These are phyloP conservation scores for Rhodotorula paludigena DNA, from an alignment of 768 basidiomycete genomes.

Conservation along the genomic window DNA sequence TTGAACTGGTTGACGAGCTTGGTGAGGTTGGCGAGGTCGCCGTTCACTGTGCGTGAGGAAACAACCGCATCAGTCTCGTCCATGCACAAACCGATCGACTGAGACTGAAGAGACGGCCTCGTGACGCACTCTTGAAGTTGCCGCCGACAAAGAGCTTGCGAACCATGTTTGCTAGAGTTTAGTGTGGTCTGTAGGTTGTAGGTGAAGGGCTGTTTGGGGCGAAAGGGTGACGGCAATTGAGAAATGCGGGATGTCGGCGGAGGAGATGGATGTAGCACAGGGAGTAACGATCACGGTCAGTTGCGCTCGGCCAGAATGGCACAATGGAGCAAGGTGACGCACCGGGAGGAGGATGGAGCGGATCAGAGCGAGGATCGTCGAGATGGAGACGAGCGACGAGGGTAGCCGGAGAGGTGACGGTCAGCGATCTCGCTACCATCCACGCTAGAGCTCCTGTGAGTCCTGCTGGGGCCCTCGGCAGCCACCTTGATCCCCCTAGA, in stretches of 20 bases:
- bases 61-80: neutral
- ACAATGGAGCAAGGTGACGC: too few species aligned
- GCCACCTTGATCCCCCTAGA: too few species aligned
- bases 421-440: too few species aligned
- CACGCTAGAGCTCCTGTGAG: too few species aligned
- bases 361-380: neutral
- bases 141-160: slow-evolving; percentile 39
- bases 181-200: neutral
- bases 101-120: neutral
- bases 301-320: too few species aligned
- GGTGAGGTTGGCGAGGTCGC: slow-evolving; percentile 60
- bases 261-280: too few species aligned
- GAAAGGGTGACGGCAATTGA: too few species aligned
- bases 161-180: slow-evolving; percentile 2
- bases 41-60: slow-evolving; percentile 57
- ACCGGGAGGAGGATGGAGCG: neutral
- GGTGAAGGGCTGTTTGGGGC: too few species aligned
- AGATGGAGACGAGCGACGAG: neutral
- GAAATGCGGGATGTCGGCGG: too few species aligned
- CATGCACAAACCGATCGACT: neutral
- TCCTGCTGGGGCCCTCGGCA: too few species aligned
- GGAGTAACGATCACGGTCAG: neutral
- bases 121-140: slow-evolving; percentile 70
- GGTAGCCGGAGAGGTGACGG: neutral
- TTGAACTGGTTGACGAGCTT: slow-evolving; percentile 68